Percentiles rank a stretch among this genome's conserved stretches.
Conservation (phyloP, 2,329 filamentous ascomycete genomes). For the Meredithiella fracta region DNA sequence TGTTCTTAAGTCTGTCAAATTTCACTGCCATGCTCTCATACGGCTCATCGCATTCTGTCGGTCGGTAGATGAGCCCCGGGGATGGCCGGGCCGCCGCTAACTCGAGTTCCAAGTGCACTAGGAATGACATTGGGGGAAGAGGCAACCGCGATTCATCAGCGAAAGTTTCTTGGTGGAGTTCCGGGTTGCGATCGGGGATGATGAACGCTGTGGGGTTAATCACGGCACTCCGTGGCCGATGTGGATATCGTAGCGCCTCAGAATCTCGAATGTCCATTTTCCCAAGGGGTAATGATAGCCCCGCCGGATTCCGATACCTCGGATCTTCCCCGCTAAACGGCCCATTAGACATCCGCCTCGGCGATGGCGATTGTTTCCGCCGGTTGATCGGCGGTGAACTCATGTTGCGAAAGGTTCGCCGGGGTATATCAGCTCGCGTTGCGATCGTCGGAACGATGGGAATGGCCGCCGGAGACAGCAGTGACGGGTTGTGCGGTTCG, state of each 20-base stretch:
- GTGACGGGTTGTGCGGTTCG: not conserved
- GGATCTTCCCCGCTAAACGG: not conserved
- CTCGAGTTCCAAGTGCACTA: slow-evolving; percentile 48
- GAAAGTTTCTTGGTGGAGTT: not conserved
- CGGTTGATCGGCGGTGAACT: slow-evolving; percentile 10
- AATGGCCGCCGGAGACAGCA: not conserved
- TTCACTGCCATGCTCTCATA: slow-evolving; percentile 91
- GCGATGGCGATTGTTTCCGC: slow-evolving; percentile 5
- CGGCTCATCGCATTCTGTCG: slow-evolving; percentile 41
- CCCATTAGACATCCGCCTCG: not conserved
- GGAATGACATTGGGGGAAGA: slow-evolving; percentile 49
- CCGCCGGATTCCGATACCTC: not conserved
- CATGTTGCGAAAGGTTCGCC: slow-evolving; percentile 8
- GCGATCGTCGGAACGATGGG: not conserved
- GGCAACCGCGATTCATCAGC: slow-evolving; percentile 33
- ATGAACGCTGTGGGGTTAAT: slow-evolving; percentile 22
- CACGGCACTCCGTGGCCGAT: slow-evolving; percentile 25
- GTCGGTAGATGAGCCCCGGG: slow-evolving; percentile 48
- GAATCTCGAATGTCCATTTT: slow-evolving; percentile 34
- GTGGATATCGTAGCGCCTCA: slow-evolving; percentile 18
- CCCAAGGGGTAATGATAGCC: slow-evolving; percentile 24
- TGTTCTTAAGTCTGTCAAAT: slow-evolving; percentile 79
- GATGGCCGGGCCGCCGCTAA: slow-evolving; percentile 45
- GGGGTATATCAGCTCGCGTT: slow-evolving; percentile 1
- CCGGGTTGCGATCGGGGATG: slow-evolving; percentile 18